phyloP scores from a whole-genome alignment of 2,329 filamentous ascomycete genomes.

The Dothiorella sarmentorum region DNA sequence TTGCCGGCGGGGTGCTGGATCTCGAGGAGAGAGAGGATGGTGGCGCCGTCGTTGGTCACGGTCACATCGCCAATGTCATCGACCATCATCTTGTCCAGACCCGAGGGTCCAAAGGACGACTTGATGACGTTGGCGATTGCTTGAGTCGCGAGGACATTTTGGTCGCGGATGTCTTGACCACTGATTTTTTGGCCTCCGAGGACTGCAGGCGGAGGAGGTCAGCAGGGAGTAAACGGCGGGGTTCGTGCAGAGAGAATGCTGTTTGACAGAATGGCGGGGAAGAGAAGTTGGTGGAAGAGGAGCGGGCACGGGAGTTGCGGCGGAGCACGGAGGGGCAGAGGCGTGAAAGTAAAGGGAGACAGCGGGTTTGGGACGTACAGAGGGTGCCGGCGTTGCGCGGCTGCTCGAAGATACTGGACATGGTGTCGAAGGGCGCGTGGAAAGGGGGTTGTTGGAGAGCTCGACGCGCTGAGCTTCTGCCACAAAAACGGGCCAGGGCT shows the following conservation, averaged over 20 bases:
- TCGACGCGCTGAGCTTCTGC: slow-evolving; percentile 15
- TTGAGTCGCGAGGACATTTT: slow-evolving; percentile 95
- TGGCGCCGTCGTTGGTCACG: slow-evolving; percentile 97
- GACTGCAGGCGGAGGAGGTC: slow-evolving; percentile 50
- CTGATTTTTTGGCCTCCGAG: slow-evolving; percentile 97
- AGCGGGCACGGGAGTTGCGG: not conserved
- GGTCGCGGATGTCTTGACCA: slow-evolving; percentile 91
- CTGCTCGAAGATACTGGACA: slow-evolving; percentile 96
- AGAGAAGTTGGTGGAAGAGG: slow-evolving; percentile 3
- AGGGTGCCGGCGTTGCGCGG: slow-evolving; percentile 88
- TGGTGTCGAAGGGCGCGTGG: slow-evolving; percentile 41
- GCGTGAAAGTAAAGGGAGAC: not conserved
- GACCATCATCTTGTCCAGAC: slow-evolving; percentile 99
- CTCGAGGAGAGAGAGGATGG: slow-evolving; percentile 90
- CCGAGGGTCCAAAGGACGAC: slow-evolving; percentile 95
- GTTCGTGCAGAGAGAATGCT: not conserved
- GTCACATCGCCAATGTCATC: slow-evolving; percentile 99
- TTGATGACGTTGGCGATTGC: slow-evolving; percentile 98
- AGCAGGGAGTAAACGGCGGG: slow-evolving; percentile 20
- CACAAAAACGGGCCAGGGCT: slow-evolving; percentile 11
- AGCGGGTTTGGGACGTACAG: slow-evolving; percentile 48
- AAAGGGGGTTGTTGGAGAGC: slow-evolving; percentile 15
- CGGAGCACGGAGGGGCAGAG: not conserved
- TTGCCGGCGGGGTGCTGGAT: slow-evolving; percentile 98
- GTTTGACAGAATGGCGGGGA: not conserved